Evolutionary conservation across 148 eudicot genomes (phyloP).

Genomic region (Gaultheria prostrata): DNA sequence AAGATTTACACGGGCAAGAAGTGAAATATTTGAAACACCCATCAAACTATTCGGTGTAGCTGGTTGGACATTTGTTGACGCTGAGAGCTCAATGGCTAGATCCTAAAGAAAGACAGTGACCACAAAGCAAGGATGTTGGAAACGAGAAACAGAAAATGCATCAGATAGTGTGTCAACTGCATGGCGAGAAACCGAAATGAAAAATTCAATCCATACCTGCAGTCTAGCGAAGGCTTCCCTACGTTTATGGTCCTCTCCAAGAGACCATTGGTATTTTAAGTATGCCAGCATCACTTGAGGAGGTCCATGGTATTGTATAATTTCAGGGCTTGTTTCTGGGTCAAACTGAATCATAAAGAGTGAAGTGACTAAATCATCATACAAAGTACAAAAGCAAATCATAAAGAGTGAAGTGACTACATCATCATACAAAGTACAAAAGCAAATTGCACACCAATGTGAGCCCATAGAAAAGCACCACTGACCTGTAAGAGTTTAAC

Average conservation of each 20-base stretch:
- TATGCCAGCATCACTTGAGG: conserved; percentile 95
- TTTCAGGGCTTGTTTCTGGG: conserved; percentile 80
- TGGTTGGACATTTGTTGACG: conserved; percentile 39
- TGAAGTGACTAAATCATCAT: conserved; percentile 11
- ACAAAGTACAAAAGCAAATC: conserved; percentile 1
- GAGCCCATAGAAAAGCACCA: background rate
- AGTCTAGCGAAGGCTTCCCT: conserved; percentile 81
- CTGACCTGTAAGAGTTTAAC: conserved; percentile 83
- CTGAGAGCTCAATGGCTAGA: conserved; percentile 66
- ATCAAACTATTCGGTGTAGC: conserved; percentile 32
- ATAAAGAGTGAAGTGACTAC: conserved; percentile 15
- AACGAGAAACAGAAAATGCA: background rate
- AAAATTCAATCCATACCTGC: conserved; percentile 48
- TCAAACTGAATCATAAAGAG: conserved; percentile 58
- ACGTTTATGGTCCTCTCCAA: conserved; percentile 94
- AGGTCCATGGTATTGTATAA: conserved; percentile 64
- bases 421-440: background rate
- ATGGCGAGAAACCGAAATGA: background rate
- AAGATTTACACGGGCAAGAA: conserved; percentile 82
- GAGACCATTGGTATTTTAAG: conserved; percentile 89
- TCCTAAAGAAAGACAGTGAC: conserved; percentile 37
- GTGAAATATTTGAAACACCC: conserved; percentile 52
- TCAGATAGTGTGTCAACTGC: background rate
- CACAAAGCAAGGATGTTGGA: background rate
- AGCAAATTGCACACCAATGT: background rate